Percentiles rank a stretch among this genome's conserved stretches.
These are phyloP conservation scores for Eimeria zaria DNA, from an alignment of 169 alveolate genomes.

Conservation along the genomic window DNA sequence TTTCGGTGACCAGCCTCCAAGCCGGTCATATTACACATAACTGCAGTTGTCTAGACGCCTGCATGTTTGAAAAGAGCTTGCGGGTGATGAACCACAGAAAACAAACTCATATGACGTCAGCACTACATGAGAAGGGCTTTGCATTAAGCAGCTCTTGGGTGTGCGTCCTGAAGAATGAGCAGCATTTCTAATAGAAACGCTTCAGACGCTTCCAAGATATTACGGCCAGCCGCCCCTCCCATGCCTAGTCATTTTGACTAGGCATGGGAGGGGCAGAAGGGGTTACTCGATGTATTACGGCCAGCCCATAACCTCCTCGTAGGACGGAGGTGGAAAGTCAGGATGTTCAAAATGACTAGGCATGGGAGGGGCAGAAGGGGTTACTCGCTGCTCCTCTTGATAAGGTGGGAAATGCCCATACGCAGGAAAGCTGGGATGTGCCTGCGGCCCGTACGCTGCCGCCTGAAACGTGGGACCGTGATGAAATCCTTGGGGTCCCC, in stretches of 20 bases:
- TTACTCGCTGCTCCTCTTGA: neutral
- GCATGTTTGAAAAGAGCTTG: neutral
- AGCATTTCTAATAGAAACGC: neutral
- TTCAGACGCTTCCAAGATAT: neutral
- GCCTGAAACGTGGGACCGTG: neutral
- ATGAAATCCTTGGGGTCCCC: neutral
- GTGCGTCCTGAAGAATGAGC: neutral
- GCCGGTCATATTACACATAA: neutral
- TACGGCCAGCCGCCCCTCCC: neutral
- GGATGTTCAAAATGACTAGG: neutral
- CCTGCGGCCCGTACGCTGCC: neutral
- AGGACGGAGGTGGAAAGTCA: neutral
- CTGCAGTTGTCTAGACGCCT: neutral
- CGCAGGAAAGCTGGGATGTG: neutral
- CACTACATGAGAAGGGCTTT: neutral
- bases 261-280: too few species aligned
- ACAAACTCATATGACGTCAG: neutral
- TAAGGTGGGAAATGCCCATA: neutral
- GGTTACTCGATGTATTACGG: too few species aligned
- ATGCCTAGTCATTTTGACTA: too few species aligned
- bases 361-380: slow-evolving; percentile 23
- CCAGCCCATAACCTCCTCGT: neutral
- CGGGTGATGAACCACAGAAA: neutral
- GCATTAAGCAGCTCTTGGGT: neutral
- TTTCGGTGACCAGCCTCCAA: neutral